Evolutionary conservation across 1,284 basidiomycete genomes (phyloP).

Genomic region (Leccinum fuscescens): DNA sequence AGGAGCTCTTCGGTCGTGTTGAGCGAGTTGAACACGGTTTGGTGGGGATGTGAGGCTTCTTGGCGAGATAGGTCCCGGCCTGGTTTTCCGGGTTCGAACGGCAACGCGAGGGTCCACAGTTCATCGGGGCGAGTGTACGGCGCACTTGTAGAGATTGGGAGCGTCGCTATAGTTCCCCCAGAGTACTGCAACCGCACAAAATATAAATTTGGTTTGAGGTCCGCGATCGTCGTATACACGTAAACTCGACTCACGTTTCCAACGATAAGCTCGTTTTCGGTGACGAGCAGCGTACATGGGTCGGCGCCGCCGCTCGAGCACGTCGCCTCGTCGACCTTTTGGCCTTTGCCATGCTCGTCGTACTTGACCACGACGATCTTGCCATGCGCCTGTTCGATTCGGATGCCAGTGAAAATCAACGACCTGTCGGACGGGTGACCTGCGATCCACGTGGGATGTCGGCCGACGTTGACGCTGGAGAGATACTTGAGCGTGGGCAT

Average conservation of each 20-base stretch:
- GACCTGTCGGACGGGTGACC: conserved; percentile 52
- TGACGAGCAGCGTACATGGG: no score
- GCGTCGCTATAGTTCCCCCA: conserved; percentile 49
- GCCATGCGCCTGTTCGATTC: conserved; percentile 46
- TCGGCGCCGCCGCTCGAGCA: no score
- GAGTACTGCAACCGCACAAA: no score
- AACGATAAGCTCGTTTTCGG: no score
- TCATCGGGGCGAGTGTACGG: conserved; percentile 42
- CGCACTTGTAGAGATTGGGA: conserved; percentile 48
- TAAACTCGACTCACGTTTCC: conserved; percentile 36
- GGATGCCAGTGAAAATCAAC: conserved; percentile 46
- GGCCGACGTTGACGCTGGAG: conserved; percentile 51
- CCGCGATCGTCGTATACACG: neutral
- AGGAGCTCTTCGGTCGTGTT: conserved; percentile 51
- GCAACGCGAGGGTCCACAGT: conserved; percentile 34
- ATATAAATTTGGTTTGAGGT: neutral
- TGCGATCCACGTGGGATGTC: conserved; percentile 70
- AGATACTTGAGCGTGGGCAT: conserved; percentile 42
- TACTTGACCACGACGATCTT: no score
- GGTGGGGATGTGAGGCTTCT: conserved; percentile 65
- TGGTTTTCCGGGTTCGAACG: conserved; percentile 41
- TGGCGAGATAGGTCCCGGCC: conserved; percentile 66
- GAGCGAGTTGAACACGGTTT: conserved; percentile 45
- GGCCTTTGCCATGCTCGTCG: no score
- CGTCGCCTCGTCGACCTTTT: no score